These are phyloP conservation scores for Amanita inopinata DNA, from an alignment of 768 basidiomycete species.

Conservation along the genomic window DNA sequence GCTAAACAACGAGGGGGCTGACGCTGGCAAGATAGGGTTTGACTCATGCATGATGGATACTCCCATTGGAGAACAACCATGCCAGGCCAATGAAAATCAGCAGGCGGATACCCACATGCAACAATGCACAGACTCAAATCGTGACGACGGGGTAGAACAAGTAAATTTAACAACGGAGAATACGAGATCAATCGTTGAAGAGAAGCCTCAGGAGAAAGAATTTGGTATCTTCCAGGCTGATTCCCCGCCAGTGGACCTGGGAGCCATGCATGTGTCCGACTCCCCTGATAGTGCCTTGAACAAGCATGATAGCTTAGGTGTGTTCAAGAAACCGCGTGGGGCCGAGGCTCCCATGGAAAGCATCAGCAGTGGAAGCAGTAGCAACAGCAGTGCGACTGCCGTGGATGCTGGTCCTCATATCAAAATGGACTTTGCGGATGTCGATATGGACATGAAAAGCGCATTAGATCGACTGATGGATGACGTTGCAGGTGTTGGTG, in stretches of 20 bases:
- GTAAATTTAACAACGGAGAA: too few relatives aligned
- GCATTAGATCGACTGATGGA: constrained; percentile 69
- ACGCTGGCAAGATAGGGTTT: too few relatives aligned
- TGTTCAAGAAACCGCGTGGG: constrained; percentile 15
- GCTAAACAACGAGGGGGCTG: too few relatives aligned
- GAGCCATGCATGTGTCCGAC: too few relatives aligned
- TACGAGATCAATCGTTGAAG: too few relatives aligned
- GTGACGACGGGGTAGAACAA: too few relatives aligned
- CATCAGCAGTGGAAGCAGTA: constrained; percentile 13
- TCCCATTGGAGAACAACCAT: too few relatives aligned
- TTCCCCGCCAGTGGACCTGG: too few relatives aligned
- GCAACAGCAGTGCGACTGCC: constrained; percentile 19
- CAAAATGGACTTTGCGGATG: constrained; percentile 42
- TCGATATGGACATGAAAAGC: constrained; percentile 63
- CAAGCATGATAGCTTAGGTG: constrained; percentile 34
- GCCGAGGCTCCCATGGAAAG: constrained; percentile 1
- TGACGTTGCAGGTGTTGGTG: constrained; percentile 43
- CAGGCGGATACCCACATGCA: constrained; percentile 20
- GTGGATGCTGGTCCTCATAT: constrained; percentile 17
- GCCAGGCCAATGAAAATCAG: constrained; percentile 30
- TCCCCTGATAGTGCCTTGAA: constrained; percentile 41
- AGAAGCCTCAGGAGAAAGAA: constrained; percentile 25
- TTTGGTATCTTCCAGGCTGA: constrained; percentile 20
- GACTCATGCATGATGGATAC: too few relatives aligned
- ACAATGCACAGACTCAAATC: too few relatives aligned